phyloP scores from a whole-genome alignment of 164 flowering plant species.

The Berberis vulgaris region DNA sequence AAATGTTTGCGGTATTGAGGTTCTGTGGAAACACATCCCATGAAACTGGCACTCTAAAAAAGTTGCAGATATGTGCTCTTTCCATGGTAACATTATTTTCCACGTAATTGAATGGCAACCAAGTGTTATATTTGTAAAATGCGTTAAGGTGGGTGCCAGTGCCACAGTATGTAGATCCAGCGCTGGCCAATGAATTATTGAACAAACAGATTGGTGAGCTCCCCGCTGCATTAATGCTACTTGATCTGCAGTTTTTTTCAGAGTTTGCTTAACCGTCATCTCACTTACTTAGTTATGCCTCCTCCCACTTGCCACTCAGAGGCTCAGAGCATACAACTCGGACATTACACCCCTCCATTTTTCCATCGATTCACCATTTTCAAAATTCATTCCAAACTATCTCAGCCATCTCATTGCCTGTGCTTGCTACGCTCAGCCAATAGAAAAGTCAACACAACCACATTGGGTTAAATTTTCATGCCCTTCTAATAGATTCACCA shows the following conservation, averaged over 20 bases:
- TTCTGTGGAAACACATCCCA: no score
- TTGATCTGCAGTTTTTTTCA: conserved; percentile 44
- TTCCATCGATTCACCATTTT: conserved; percentile 33
- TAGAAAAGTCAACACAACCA: conserved; percentile 51
- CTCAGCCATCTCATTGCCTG: conserved; percentile 52
- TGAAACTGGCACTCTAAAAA: no score
- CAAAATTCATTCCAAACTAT: conserved; percentile 43
- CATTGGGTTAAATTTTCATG: conserved; percentile 49
- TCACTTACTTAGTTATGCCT: conserved; percentile 40
- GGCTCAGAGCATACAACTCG: conserved; percentile 34
- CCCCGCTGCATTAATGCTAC: conserved; percentile 18
- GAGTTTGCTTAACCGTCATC: conserved; percentile 33
- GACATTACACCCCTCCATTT: conserved; percentile 56
- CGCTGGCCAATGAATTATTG: no score
- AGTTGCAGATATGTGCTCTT: no score
- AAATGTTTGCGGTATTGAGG: no score
- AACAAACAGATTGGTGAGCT: no score
- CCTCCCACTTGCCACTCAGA: conserved; percentile 43
- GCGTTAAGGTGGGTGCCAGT: no score
- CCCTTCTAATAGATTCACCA: conserved; percentile 54
- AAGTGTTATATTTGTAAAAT: no score
- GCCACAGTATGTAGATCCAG: no score
- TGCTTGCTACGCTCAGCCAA: conserved; percentile 54
- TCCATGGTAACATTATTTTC: no score
- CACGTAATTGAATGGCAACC: no score